Evolutionary conservation across 306 rosid species (phyloP).

Genomic region (cucumber (Cucumis sativus)): DNA sequence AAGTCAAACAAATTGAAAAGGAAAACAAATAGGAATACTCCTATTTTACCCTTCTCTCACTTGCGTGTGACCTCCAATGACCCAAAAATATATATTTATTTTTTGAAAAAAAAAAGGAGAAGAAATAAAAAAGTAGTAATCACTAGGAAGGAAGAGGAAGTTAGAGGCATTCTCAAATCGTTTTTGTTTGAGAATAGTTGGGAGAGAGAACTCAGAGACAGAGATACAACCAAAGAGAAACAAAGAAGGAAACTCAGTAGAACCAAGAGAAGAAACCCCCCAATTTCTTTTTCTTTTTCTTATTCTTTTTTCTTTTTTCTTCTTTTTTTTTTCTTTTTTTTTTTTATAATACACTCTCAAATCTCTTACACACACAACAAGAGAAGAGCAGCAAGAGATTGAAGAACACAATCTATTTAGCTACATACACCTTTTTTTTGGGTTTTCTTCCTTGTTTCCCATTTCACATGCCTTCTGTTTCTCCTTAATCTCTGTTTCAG

Average conservation of each 20-base stretch:
- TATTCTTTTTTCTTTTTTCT: too few relatives aligned
- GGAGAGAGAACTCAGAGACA: not conserved
- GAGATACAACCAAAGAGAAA: not conserved
- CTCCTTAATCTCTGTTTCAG: not conserved
- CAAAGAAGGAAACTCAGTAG: slow-evolving; percentile 8
- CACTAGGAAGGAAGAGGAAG: not conserved
- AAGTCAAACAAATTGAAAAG: too few relatives aligned
- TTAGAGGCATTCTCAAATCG: slow-evolving; percentile 5
- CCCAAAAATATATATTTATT: not conserved
- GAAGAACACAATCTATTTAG: not conserved
- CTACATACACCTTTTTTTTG: not conserved
- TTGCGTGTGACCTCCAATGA: slow-evolving; percentile 1
- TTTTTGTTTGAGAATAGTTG: not conserved
- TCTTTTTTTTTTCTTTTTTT: too few relatives aligned
- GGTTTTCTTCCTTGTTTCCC: not conserved
- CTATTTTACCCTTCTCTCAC: not conserved
- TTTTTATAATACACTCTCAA: not conserved
- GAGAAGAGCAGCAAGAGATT: not conserved
- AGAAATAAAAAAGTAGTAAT: not conserved
- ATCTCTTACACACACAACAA: not conserved
- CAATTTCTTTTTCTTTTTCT: not conserved
- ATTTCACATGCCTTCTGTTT: not conserved
- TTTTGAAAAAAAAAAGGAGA: not conserved
- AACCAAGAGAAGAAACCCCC: slow-evolving; percentile 2
- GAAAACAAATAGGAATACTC: not conserved